Conservation (phyloP, 1,284 basidiomycete species). For the Sphagnurus paluster region DNA sequence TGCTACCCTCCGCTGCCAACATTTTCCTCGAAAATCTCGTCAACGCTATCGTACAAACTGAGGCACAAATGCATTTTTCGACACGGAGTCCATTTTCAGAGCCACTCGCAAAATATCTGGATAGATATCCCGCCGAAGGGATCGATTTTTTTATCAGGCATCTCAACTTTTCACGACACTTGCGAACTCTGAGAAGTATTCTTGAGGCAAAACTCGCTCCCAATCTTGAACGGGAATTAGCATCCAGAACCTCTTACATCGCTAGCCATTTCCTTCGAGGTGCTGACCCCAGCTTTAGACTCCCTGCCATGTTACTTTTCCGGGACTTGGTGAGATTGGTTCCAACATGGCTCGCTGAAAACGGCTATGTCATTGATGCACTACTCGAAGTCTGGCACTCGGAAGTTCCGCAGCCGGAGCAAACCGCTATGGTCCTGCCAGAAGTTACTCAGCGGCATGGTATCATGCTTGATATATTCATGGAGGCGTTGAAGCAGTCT, state of each 20-base stretch:
- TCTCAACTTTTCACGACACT: constrained; percentile 71
- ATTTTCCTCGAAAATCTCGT: constrained; percentile 90
- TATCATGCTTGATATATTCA: constrained; percentile 77
- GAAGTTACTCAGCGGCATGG: constrained; percentile 66
- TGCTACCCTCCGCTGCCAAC: constrained; percentile 90
- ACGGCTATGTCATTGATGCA: constrained; percentile 64
- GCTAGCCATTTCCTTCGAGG: constrained; percentile 61
- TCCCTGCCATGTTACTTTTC: constrained; percentile 76
- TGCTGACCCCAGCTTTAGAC: constrained; percentile 52
- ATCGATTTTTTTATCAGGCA: constrained; percentile 84
- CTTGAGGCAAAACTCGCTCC: constrained; percentile 78
- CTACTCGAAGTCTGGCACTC: constrained; percentile 75
- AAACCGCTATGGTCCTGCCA: constrained; percentile 45
- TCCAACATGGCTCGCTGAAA: constrained; percentile 74
- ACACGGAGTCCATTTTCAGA: constrained; percentile 92
- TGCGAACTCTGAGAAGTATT: constrained; percentile 82
- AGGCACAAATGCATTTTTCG: constrained; percentile 89
- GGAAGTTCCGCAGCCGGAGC: constrained; percentile 50
- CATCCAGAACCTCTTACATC: constrained; percentile 62
- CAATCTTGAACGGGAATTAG: constrained; percentile 74
- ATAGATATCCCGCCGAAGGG: constrained; percentile 87
- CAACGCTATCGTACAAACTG: constrained; percentile 90
- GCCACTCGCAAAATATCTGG: constrained; percentile 88
- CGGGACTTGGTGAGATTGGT: constrained; percentile 73
- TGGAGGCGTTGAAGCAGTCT: constrained; percentile 63